phyloP scores from a whole-genome alignment of 192 early-diverging fungal genomes.

The Chytriomyces confervae region DNA sequence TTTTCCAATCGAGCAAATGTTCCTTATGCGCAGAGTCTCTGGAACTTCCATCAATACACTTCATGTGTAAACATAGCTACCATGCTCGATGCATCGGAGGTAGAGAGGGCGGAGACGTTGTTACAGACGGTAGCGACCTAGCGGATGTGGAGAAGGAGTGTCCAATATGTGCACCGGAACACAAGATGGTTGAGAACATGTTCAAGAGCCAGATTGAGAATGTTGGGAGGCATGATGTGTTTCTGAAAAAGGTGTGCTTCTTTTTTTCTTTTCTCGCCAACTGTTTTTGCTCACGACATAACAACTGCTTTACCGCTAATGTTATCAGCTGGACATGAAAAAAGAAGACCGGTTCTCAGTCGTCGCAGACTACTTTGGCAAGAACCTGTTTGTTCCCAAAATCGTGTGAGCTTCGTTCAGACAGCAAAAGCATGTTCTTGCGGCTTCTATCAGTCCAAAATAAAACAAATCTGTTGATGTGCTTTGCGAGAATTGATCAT shows the following conservation, averaged over 20 bases:
- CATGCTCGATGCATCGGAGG: constrained; percentile 74
- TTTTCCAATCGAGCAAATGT: constrained; percentile 59
- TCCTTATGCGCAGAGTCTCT: constrained; percentile 57
- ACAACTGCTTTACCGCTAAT: background rate
- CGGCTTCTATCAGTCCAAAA: background rate
- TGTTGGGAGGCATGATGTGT: constrained; percentile 79
- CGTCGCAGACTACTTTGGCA: constrained; percentile 90
- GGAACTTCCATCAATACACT: constrained; percentile 91
- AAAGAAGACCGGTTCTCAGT: constrained; percentile 85
- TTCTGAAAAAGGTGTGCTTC: constrained; percentile 70
- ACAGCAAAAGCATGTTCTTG: background rate
- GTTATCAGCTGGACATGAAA: constrained; percentile 65
- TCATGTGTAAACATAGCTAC: constrained; percentile 93
- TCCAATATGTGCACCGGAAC: constrained; percentile 78
- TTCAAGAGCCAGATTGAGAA: constrained; percentile 76
- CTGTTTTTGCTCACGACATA: background rate
- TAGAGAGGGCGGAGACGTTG: constrained; percentile 7
- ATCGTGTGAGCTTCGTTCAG: background rate
- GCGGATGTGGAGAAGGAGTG: constrained; percentile 44
- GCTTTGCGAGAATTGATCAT: too few species aligned
- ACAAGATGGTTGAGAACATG: constrained; percentile 82
- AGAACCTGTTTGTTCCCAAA: constrained; percentile 69
- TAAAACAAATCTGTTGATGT: too few species aligned
- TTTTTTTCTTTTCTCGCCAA: constrained; percentile 15
- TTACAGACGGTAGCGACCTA: background rate